Evolutionary conservation across 139 green algal species (phyloP), one percentile per base, ranked within the genome.

Genomic region (Haematococcus sp.): DNA sequence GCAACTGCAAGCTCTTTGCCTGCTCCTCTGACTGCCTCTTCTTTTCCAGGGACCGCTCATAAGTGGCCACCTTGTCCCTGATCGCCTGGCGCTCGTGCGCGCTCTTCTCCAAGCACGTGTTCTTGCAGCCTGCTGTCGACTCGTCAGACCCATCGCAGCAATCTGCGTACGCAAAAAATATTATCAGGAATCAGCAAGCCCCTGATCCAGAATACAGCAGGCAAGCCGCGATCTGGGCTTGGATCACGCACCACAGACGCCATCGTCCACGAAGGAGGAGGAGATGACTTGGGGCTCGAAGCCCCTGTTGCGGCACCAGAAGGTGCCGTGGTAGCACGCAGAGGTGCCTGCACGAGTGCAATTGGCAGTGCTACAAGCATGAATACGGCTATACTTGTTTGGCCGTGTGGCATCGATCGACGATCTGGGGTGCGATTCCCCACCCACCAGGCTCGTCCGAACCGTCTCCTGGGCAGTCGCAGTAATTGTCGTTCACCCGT

Each of bases 131-230:
- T 27, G 91, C 92, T 11, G 71, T 51, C 0, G 68, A 43, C 81
- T 98, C 94, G 63, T 98, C 94, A 0, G 77, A 81, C 28, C 94
- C 94, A 81, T 98, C 94, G 58, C 94, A 98, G 83, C 94, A 98
- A 68, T 98, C 91, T 96, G 83, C 69, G 68, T 2, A 20, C 17
- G 23, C 55, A 65, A n/a, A 66, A 63, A 63, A 56, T 20, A 74
- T 51, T 13, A 22, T 20, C 49, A 52, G 19, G 13, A 52, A n/a
- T 11, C 11, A 7, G 11, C 7, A 19, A 49, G 40, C 40, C 11
- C 40, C 40, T 7, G 40, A 49, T 49, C 40, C 11, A 11, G 7
- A 11, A 7, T 19, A 11, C 40, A 11, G 7, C 40, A 49, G 40
- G 33, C 63, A 23, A 16, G 34, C 27, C 13, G 27, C n/a, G 27